These are phyloP conservation scores for Chamaecrista fasciculata DNA, from an alignment of 306 rosid genomes.

Conservation along the genomic window DNA sequence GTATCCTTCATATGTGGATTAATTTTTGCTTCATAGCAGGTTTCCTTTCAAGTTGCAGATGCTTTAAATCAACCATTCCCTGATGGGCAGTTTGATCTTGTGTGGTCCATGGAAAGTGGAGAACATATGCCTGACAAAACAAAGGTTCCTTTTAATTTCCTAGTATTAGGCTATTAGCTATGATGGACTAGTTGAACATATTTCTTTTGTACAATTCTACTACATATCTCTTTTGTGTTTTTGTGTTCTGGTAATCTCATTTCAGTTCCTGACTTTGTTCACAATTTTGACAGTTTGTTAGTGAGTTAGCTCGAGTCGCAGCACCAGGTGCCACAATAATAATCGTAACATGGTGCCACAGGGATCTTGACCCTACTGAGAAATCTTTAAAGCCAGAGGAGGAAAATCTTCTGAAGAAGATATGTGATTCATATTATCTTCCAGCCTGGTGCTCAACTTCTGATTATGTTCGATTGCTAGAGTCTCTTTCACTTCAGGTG, in stretches of 20 bases:
- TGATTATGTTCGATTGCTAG: conserved; percentile 61
- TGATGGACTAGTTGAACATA: not conserved
- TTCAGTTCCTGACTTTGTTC: conserved; percentile 3
- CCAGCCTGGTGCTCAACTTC: conserved; percentile 95
- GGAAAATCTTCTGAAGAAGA: conserved; percentile 61
- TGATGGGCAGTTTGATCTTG: conserved; percentile 71
- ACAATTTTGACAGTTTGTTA: conserved; percentile 56
- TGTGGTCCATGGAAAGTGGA: conserved; percentile 99
- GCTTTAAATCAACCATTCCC: conserved; percentile 84
- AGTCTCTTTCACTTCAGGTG: conserved; percentile 65
- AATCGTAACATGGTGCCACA: conserved; percentile 93
- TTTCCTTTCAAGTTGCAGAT: conserved; percentile 75
- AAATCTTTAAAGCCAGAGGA: conserved; percentile 65
- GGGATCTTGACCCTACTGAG: conserved; percentile 74
- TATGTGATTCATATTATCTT: conserved; percentile 74
- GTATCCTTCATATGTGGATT: not conserved
- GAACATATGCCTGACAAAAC: conserved; percentile 98
- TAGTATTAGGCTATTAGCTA: not conserved
- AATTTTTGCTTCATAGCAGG: conserved; percentile 44
- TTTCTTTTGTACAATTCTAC: not conserved
- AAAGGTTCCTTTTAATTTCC: conserved; percentile 43
- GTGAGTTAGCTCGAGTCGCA: conserved; percentile 83
- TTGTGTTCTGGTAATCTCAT: conserved; percentile 8
- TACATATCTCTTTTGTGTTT: not conserved
- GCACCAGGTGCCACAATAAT: conserved; percentile 85